These are phyloP conservation scores for Lichtheimia ramosa DNA, from an alignment of 371 early-diverging fungal species.

Conservation along the genomic window DNA sequence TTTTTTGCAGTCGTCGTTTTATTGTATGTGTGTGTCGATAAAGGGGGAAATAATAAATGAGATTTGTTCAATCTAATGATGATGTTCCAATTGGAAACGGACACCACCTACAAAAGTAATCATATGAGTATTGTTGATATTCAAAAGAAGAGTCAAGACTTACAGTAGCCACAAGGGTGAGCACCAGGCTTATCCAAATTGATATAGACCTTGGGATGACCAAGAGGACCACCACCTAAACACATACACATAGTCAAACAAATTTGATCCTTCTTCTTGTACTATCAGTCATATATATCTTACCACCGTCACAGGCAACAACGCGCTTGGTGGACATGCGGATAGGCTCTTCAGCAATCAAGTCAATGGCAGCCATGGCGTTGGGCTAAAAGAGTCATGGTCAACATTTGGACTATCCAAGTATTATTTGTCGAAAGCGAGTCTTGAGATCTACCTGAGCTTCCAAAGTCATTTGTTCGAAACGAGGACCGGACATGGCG, in stretches of 20 bases:
- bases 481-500: conserved; percentile 85
- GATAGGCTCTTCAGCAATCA: conserved; percentile 88
- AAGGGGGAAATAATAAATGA: not conserved
- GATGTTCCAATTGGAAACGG: conserved; percentile 68
- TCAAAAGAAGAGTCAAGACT: conserved; percentile 21
- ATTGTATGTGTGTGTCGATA: not conserved
- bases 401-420: not conserved
- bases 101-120: conserved; percentile 61
- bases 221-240: conserved; percentile 86
- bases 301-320: conserved; percentile 90
- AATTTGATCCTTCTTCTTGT: not conserved
- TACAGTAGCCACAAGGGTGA: conserved; percentile 83
- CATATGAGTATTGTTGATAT: not conserved
- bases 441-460: conserved; percentile 65
- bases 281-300: not conserved
- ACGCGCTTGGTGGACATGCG: conserved; percentile 71
- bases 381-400: conserved; percentile 66
- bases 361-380: conserved; percentile 88
- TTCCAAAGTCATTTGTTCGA: conserved; percentile 84
- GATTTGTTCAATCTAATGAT: conserved; percentile 12
- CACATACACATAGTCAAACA: not conserved
- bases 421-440: not conserved
- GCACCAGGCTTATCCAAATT: conserved; percentile 78
- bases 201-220: conserved; percentile 94
- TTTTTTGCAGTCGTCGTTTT: conserved; percentile 1